phyloP scores from a whole-genome alignment of 78 protist genomes.

The Polysphondylium violaceum region DNA sequence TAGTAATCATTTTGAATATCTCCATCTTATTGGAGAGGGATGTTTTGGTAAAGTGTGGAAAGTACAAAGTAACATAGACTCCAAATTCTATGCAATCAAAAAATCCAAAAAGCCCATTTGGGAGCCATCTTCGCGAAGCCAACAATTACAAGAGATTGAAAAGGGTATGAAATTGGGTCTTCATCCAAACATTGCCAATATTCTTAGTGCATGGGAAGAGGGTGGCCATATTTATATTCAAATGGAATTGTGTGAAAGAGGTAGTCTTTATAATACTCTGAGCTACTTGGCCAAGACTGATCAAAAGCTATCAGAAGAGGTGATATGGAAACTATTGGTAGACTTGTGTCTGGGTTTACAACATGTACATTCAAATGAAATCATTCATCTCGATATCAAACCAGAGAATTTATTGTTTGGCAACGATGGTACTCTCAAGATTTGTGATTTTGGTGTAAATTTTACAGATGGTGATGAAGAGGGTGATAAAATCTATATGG shows the following conservation, averaged over 20 bases:
- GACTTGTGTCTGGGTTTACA: constrained; percentile 71
- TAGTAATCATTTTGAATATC: constrained; percentile 34
- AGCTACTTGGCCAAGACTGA: not conserved
- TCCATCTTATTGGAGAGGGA: constrained; percentile 75
- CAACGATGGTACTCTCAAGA: constrained; percentile 64
- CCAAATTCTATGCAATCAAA: constrained; percentile 36
- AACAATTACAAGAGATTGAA: constrained; percentile 67
- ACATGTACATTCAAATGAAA: constrained; percentile 81
- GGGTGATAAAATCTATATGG: constrained; percentile 75
- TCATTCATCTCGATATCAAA: constrained; percentile 90
- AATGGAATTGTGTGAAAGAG: constrained; percentile 65
- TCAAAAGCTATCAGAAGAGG: constrained; percentile 9
- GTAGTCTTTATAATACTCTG: constrained; percentile 37
- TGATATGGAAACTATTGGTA: constrained; percentile 33
- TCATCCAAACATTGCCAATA: constrained; percentile 45
- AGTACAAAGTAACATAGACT: constrained; percentile 12
- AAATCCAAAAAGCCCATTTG: constrained; percentile 65
- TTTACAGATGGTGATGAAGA: constrained; percentile 20
- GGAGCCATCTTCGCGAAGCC: constrained; percentile 45
- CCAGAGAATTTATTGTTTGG: constrained; percentile 87
- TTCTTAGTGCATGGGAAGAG: constrained; percentile 75
- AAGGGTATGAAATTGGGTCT: constrained; percentile 48
- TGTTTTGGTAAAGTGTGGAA: constrained; percentile 67
- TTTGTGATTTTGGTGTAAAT: constrained; percentile 92
- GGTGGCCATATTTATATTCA: constrained; percentile 69